phyloP scores from a whole-genome alignment of 106 monocot genomes.

The Gastrodia elata region DNA sequence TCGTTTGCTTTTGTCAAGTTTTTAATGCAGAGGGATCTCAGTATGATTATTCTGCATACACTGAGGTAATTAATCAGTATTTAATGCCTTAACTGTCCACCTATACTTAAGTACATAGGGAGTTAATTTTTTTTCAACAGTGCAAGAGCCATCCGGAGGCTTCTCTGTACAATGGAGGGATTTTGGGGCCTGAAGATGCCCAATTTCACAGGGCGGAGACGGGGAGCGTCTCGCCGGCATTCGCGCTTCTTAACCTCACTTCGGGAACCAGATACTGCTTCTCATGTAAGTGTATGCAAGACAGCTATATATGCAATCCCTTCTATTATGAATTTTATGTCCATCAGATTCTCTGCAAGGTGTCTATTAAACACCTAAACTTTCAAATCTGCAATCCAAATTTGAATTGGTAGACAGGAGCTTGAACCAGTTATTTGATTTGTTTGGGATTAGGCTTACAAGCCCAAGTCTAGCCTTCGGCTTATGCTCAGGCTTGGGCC shows the following conservation, averaged over 20 bases:
- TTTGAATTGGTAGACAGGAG: too few species aligned
- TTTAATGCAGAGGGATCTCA: slow-evolving; percentile 16
- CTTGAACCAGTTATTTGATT: too few species aligned
- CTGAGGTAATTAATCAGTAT: slow-evolving; percentile 24
- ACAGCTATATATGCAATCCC: too few species aligned
- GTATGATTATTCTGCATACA: slow-evolving; percentile 45
- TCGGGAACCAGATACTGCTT: slow-evolving; percentile 56
- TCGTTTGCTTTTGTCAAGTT: not conserved
- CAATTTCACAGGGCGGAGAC: slow-evolving; percentile 24
- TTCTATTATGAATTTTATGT: too few species aligned
- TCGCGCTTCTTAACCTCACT: slow-evolving; percentile 55
- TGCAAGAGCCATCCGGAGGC: slow-evolving; percentile 65
- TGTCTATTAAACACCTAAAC: too few species aligned
- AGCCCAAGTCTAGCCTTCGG: too few species aligned
- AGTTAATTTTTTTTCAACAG: slow-evolving; percentile 12
- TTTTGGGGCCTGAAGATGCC: slow-evolving; percentile 20
- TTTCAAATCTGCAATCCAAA: too few species aligned
- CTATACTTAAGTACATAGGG: not conserved
- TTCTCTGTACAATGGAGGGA: slow-evolving; percentile 72
- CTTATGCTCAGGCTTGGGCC: too few species aligned
- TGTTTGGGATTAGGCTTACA: too few species aligned
- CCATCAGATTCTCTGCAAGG: too few species aligned
- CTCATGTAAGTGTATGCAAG: slow-evolving; percentile 56
- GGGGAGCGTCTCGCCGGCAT: slow-evolving; percentile 40
- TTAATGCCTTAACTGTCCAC: not conserved